Evolutionary conservation across 768 basidiomycete genomes (phyloP).

Genomic region (Udeniomyces megalosporus): DNA sequence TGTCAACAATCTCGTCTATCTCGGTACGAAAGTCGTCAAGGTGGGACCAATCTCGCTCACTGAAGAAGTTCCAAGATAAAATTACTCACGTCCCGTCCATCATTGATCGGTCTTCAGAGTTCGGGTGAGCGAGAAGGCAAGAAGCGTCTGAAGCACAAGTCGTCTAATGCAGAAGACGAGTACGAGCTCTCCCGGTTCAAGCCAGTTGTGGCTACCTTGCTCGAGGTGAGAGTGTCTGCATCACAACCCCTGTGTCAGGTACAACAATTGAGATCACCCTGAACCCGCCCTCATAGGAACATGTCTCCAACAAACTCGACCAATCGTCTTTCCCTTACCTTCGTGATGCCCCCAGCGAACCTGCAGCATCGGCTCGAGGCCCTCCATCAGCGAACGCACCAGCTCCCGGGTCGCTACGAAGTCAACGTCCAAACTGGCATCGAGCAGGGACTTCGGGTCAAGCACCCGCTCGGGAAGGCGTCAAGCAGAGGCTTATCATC

Average conservation of each 20-base stretch:
- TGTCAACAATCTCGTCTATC: slow-evolving; percentile 62
- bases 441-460: slow-evolving; percentile 1
- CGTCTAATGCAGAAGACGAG: slow-evolving; percentile 55
- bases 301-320: slow-evolving; percentile 61
- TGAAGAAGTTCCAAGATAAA: neutral
- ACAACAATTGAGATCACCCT: no score
- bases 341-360: slow-evolving; percentile 44
- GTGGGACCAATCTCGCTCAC: slow-evolving; percentile 33
- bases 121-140: slow-evolving; percentile 60
- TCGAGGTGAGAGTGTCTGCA: slow-evolving; percentile 44
- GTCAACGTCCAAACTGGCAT: slow-evolving; percentile 13
- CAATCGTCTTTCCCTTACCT: slow-evolving; percentile 72
- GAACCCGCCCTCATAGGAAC: slow-evolving; percentile 46
- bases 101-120: slow-evolving; percentile 44
- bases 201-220: slow-evolving; percentile 58
- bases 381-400: neutral
- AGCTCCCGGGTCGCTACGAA: slow-evolving; percentile 5
- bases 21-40: slow-evolving; percentile 71
- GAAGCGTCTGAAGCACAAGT: slow-evolving; percentile 66
- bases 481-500: slow-evolving; percentile 54
- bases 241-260: no score
- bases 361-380: slow-evolving; percentile 1
- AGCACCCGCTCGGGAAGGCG: neutral
- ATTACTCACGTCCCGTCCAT: neutral
- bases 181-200: slow-evolving; percentile 92